Evolutionary conservation across 2,329 filamentous ascomycete species (phyloP), one percentile per base, ranked within the genome.

Genomic region (Rutstroemia sp.): DNA sequence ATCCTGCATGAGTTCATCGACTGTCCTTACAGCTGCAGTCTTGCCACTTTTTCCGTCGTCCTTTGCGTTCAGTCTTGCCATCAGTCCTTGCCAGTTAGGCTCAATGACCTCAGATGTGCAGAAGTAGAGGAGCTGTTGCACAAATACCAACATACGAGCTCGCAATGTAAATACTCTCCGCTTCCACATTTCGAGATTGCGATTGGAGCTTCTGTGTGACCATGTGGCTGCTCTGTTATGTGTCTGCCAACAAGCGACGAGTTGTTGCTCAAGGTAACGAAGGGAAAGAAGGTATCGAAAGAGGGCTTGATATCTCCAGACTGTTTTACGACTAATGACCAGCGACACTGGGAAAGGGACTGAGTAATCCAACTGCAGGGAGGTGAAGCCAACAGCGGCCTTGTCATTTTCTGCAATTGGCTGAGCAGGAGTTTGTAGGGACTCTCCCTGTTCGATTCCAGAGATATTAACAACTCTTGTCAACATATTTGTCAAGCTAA

Each of bases 1-100:
- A 68, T 97, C 92, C 74, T 97, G 90, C 94, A 99, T 99, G 68
- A 99, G 75, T 74, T 97, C 91, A 68, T 99, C 94, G 1, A 99
- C 94, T 0, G 94, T 99, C 39, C 91, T 74, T 42, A 75, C 76
- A 5, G 56, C 44, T 6, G 73, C 69, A n/a, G 67, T 67, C 23
- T 59, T 54, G 3, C 70, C 69, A 34, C 71, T 69, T 57, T 71
- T 67, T 60, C 70, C 69, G 12, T 77, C 74, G 56, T 82, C 80
- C 59, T 79, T 79, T 9, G 76, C 81, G 75, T 86, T 86, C 5
- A 97, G 78, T 34, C 90, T 80, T n/a, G 86, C 83, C 90, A 96
- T 96, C 59, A 99, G 83, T 49, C 85, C 87, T 63, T 90, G 85
- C 94, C 94, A 99, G 71, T 97, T 97, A 3, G 92, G 94, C 71